Base-by-base conservation (phyloP, 495 filamentous ascomycete species). In the Neurospora sp. region DNA sequence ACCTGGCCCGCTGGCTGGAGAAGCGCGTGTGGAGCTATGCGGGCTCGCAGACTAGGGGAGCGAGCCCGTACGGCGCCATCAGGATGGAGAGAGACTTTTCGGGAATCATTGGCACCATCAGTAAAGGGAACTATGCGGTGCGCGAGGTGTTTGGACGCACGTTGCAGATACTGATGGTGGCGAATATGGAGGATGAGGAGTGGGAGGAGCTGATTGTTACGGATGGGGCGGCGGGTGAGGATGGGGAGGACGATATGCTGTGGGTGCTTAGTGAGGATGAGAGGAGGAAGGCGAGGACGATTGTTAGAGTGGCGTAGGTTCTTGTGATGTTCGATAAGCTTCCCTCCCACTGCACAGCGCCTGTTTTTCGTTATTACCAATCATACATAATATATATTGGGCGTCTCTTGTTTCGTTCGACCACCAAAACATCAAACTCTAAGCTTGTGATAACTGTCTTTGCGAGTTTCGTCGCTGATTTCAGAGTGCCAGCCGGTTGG, bases 121-220 rank as follows among this genome's bases (percentile, higher is more conserved):
- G 93, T 8, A 88, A 88, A 72, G 92, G 93, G 0, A 87, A 89
- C 76, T 99, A 97, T 80, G 88, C 88, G 3, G 87, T 97, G 65
- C 83, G 94, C 14, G 94, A 97, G 78, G 78, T 87, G 16, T 98
- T 99, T 84, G 86, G 86, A 69, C 88, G 89, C 73, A 93, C 93
- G 71, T 85, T 88, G 74, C 94, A 99, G 86, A 92, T 98, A 74
- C 89, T 90, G 68, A 87, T 97, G 82, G 87, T 97, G 5, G 92
- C 97, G 77, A 94, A 94, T 73, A 97, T 98, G 94, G 96, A 99
- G 79, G 94, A 96, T 20, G 96, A 99, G 72, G 96, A 99, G 81
- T 97, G 94, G 93, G 93, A 94, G 69, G 95, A 95, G 80, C 71
- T 86, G 48, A 61, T 61, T 61, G 76, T 72, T 4, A 75, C 73